Conservation (phyloP, 139 green algal genomes). For the Chlamydomonas applanata region DNA sequence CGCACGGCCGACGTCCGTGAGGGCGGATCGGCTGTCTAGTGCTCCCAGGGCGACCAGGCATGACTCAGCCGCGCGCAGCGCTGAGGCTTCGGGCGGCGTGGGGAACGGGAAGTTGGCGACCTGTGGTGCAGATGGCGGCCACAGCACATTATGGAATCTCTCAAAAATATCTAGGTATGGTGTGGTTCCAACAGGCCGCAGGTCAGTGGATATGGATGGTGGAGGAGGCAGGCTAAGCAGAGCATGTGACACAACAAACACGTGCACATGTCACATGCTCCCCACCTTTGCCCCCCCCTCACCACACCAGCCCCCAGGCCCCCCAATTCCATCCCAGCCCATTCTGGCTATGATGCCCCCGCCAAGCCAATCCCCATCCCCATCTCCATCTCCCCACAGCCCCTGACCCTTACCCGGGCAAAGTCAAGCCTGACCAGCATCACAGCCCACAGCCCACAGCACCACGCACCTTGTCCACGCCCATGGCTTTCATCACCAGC, state of each 20-base stretch:
- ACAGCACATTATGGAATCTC: no score
- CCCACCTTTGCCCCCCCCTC: no score
- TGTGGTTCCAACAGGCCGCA: no score
- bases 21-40: slow-evolving; percentile 34
- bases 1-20: slow-evolving; percentile 70
- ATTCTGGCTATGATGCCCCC: no score
- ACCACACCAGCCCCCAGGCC: no score
- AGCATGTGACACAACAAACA: no score
- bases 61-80: slow-evolving; percentile 58
- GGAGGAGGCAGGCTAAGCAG: no score
- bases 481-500: slow-evolving; percentile 90
- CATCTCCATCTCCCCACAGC: not conserved
- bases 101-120: slow-evolving; percentile 93
- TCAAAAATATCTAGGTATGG: no score
- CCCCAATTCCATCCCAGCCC: no score
- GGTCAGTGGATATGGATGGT: not conserved
- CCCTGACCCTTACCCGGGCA: not conserved
- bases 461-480: slow-evolving; percentile 78
- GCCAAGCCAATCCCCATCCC: not conserved
- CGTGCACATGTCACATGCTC: no score
- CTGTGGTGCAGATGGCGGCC: slow-evolving; percentile 20
- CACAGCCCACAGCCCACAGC: not conserved
- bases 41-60: slow-evolving; percentile 71
- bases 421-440: slow-evolving; percentile 1
- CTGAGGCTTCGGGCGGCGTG: slow-evolving; percentile 63